These are phyloP conservation scores for Musa acuminata DNA, from an alignment of 176 grass and related monocot species.

Conservation along the genomic window DNA sequence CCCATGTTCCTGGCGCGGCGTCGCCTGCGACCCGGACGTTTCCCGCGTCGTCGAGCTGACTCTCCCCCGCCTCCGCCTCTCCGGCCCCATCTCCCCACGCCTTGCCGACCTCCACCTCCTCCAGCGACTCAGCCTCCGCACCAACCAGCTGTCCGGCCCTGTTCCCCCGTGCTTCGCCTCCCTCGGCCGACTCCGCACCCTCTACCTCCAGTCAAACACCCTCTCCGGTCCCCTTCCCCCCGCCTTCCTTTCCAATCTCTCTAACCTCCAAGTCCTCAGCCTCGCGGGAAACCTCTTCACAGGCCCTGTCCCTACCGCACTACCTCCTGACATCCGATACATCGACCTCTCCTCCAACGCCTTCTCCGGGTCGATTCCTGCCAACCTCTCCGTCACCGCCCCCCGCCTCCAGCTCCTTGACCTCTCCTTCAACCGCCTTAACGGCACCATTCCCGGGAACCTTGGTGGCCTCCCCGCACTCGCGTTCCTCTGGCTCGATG, in stretches of 20 bases:
- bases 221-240: constrained; percentile 58
- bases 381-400: constrained; percentile 33
- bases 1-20: constrained; percentile 81
- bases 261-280: constrained; percentile 57
- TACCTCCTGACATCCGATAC: constrained; percentile 45
- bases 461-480: constrained; percentile 58
- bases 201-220: constrained; percentile 81
- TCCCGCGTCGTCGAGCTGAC: constrained; percentile 65
- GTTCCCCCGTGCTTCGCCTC: constrained; percentile 45
- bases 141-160: constrained; percentile 61
- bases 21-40: constrained; percentile 31
- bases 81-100: constrained; percentile 51
- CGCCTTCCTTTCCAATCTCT: constrained; percentile 61
- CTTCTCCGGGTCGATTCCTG: constrained; percentile 51
- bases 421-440: constrained; percentile 78
- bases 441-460: constrained; percentile 62
- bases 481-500: constrained; percentile 85
- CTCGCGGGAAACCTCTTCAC: constrained; percentile 66
- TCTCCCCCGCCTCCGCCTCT: constrained; percentile 67
- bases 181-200: constrained; percentile 45
- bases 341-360: constrained; percentile 92
- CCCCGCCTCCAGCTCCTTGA: constrained; percentile 65
- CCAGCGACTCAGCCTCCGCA: constrained; percentile 72
- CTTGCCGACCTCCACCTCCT: constrained; percentile 49
- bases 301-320: constrained; percentile 42